Percentiles rank a stretch among this genome's conserved stretches.
These are phyloP conservation scores for Galium porrigens DNA, from an alignment of 305 asterid species.

Conservation along the genomic window DNA sequence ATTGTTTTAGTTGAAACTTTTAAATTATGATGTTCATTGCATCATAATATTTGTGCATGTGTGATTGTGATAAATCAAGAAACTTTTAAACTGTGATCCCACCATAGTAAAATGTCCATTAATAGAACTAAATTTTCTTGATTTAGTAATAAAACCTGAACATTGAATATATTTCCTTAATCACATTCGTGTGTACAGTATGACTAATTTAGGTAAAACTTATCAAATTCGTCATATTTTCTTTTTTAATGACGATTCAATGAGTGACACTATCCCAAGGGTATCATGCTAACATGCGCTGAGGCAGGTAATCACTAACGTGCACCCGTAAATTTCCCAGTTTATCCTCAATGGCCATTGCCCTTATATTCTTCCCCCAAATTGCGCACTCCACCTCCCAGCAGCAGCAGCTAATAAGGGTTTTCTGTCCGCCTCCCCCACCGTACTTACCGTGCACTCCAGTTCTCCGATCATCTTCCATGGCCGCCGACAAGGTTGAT, in stretches of 20 bases:
- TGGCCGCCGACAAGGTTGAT: slow-evolving; percentile 47
- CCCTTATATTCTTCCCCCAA: slow-evolving; percentile 31
- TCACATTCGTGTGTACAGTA: not conserved
- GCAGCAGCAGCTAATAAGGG: slow-evolving; percentile 28
- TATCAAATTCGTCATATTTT: not conserved
- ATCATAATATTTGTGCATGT: too few species aligned
- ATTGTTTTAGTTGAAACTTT: too few species aligned
- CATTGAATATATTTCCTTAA: not conserved
- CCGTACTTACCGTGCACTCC: not conserved
- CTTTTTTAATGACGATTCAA: not conserved
- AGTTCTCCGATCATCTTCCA: slow-evolving; percentile 26
- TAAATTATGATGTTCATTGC: too few species aligned
- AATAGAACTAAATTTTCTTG: too few species aligned
- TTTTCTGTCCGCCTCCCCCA: slow-evolving; percentile 17
- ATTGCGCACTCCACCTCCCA: slow-evolving; percentile 17
- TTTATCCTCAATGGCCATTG: slow-evolving; percentile 19
- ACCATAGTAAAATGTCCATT: too few species aligned
- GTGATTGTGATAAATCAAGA: too few species aligned
- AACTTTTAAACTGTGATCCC: too few species aligned
- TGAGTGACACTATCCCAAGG: not conserved
- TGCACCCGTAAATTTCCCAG: slow-evolving; percentile 3
- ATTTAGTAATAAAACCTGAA: not conserved
- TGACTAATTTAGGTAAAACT: not conserved
- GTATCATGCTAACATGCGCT: slow-evolving; percentile 13
- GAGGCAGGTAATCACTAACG: not conserved